Evolutionary conservation across 805 yeast species (phyloP), one percentile per base, ranked within the genome.

Genomic region (Cyberlindnera euphorbiiphila): DNA sequence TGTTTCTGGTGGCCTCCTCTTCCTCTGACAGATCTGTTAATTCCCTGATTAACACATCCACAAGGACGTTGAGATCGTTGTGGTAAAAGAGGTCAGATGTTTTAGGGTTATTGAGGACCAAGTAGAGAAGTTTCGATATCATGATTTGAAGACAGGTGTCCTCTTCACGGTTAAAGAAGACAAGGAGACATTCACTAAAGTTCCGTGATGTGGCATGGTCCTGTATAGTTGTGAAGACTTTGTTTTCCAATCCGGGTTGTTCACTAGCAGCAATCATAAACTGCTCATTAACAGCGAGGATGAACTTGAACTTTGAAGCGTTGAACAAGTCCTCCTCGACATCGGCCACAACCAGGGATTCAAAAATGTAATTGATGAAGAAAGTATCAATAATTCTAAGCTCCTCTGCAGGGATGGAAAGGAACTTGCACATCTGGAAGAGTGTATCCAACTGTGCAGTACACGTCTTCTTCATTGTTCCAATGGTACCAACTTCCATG

Each of bases 211-310:
- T 55, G 6, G 65, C 49, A 19, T 69, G 64, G 21, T 61, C 54
- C 26, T 71, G 62, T 37, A 89, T 56, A 3, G 72, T 70, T 5
- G 69, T 65, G 51, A 83, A 75, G 2, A 85, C 81, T 41, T 71
- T 72, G 49, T 78, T 74, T 29, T 56, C 56, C 18, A 65, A 47
- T 6, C 47, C 47, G 10, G 34, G 22, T 13, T 29, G 15, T 3
- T 42, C 39, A 25, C 57, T 69, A 51, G 47, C 66, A 44, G 75
- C 63, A 26, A 86, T 81, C 81, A 89, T 76, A 59, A 77, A 89
- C 60, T 89, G 96, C 56, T 89, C 96, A 60, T 89, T 89, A 18
- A 89, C 64, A 1, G 87, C 79, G 26, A 89, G 64, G 10, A 89
- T 59, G 12, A 85, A 63, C 51, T 78, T 80, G 64, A 88, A 79